phyloP scores from a whole-genome alignment of 495 filamentous ascomycete species.

The Xylaria curta region DNA sequence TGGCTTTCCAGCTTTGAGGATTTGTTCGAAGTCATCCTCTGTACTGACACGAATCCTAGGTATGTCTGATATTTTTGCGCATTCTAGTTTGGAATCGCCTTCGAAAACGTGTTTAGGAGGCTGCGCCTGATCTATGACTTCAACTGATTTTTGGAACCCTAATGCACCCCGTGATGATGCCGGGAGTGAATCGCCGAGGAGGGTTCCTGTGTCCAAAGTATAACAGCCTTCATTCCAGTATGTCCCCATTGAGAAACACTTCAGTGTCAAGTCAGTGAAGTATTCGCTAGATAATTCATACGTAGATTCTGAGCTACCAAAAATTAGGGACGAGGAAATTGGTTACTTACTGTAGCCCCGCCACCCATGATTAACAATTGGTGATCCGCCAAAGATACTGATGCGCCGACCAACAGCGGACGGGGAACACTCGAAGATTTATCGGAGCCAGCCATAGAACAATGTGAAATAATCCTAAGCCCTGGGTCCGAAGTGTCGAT shows the following conservation, averaged over 20 bases:
- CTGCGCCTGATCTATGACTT: constrained; percentile 26
- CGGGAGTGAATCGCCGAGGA: not conserved
- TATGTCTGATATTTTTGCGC: constrained; percentile 42
- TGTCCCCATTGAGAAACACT: constrained; percentile 78
- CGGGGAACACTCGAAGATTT: constrained; percentile 33
- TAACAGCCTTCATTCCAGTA: constrained; percentile 71
- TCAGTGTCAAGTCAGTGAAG: not conserved
- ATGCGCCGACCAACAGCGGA: constrained; percentile 73
- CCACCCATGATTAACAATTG: constrained; percentile 72
- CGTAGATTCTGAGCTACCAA: not conserved
- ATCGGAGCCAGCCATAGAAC: constrained; percentile 13
- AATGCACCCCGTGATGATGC: constrained; percentile 7
- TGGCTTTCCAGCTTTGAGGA: constrained; percentile 66
- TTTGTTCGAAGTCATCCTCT: constrained; percentile 60
- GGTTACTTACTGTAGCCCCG: constrained; percentile 70
- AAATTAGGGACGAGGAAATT: not conserved
- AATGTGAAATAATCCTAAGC: constrained; percentile 28
- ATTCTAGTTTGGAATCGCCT: constrained; percentile 7
- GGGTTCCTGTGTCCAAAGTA: constrained; percentile 22
- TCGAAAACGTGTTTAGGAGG: not conserved
- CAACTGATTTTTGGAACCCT: constrained; percentile 29
- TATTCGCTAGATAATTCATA: not conserved
- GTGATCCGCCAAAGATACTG: constrained; percentile 42
- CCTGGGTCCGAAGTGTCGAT: constrained; percentile 23
- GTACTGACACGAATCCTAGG: constrained; percentile 58